These are phyloP conservation scores for Microdochium paspali DNA, from an alignment of 2,329 filamentous ascomycete genomes.

Conservation along the genomic window DNA sequence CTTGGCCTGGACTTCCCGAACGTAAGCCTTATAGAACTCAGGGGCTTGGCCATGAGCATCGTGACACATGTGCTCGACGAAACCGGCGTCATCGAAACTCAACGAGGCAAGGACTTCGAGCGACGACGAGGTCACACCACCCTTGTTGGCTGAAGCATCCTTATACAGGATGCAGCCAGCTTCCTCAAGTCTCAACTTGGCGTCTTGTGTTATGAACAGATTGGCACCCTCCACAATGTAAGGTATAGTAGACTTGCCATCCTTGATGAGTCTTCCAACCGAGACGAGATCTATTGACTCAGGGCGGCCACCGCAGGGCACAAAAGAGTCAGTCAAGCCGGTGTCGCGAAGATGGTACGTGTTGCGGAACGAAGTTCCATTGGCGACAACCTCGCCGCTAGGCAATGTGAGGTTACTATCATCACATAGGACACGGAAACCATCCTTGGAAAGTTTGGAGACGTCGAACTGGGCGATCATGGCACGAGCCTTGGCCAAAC, in stretches of 20 bases:
- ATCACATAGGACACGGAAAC: constrained; percentile 87
- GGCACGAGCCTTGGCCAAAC: constrained; percentile 73
- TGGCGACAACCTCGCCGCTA: constrained; percentile 74
- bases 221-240: constrained; percentile 98
- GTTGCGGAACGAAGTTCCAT: constrained; percentile 94
- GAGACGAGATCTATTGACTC: constrained; percentile 92
- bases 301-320: constrained; percentile 91
- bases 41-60: constrained; percentile 63
- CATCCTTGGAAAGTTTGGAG: constrained; percentile 75
- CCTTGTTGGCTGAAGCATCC: constrained; percentile 97
- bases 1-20: constrained; percentile 80
- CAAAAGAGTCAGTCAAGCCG: constrained; percentile 76
- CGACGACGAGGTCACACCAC: constrained; percentile 93
- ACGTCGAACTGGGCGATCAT: constrained; percentile 88
- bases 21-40: constrained; percentile 87
- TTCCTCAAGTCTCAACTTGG: constrained; percentile 87
- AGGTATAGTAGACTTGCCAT: constrained; percentile 79
- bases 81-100: constrained; percentile 84
- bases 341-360: constrained; percentile 84
- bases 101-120: constrained; percentile 91
- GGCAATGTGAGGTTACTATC: constrained; percentile 85
- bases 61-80: constrained; percentile 91
- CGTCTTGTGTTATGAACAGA: constrained; percentile 96
- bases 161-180: constrained; percentile 96
- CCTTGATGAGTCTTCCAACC: constrained; percentile 73